A percentile compares a stretch with the other conserved stretches of the same genome.
These are phyloP conservation scores for Loxodes magnus DNA, from an alignment of 73 alveolate genomes.

Conservation along the genomic window DNA sequence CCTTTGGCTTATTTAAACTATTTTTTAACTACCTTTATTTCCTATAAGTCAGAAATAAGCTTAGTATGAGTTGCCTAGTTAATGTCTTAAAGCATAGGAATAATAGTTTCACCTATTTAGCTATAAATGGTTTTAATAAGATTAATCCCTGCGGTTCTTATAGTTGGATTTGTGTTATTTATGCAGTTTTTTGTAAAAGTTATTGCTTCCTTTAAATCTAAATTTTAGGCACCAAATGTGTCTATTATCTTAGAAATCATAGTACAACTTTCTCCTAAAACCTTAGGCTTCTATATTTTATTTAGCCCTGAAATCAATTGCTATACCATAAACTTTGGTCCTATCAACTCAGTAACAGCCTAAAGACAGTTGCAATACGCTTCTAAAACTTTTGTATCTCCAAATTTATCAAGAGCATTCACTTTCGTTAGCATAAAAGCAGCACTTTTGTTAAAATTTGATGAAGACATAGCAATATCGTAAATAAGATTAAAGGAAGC, in stretches of 20 bases:
- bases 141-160: constrained; percentile 60
- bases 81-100: constrained; percentile 55
- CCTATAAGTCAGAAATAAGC: constrained; percentile 57
- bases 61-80: constrained; percentile 67
- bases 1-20: constrained; percentile 40
- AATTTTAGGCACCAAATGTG: constrained; percentile 41
- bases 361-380: constrained; percentile 25
- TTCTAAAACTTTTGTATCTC: constrained; percentile 46
- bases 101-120: constrained; percentile 60
- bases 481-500: constrained; percentile 42
- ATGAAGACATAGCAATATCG: constrained; percentile 20
- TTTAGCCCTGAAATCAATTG: constrained; percentile 29
- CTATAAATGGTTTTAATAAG: constrained; percentile 53
- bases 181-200: constrained; percentile 46
- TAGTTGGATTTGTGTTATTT: constrained; percentile 49
- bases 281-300: constrained; percentile 40
- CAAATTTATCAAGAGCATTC: constrained; percentile 52
- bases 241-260: constrained; percentile 34
- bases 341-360: constrained; percentile 41
- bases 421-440: constrained; percentile 32
- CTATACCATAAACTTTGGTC: constrained; percentile 41
- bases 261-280: constrained; percentile 48
- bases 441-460: constrained; percentile 36
- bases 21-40: constrained; percentile 34
- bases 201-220: constrained; percentile 67